Evolutionary conservation across 2,329 filamentous ascomycete genomes (phyloP).

Genomic region (Pyricularia grisea): DNA sequence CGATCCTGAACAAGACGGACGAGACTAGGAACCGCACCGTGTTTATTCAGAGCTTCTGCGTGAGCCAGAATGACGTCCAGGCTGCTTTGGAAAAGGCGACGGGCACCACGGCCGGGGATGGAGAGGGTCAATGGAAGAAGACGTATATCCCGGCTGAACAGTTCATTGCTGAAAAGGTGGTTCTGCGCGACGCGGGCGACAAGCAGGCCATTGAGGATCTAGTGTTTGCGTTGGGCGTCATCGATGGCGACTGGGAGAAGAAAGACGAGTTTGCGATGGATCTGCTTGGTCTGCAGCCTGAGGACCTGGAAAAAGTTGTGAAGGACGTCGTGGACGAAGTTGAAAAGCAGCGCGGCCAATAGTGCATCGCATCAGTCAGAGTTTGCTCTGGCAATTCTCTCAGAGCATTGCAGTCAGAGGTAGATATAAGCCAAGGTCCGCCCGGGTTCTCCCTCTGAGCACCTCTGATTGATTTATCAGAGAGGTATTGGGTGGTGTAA

Average conservation of each 20-base stretch:
- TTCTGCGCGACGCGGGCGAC: constrained; percentile 26
- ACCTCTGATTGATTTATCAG: neutral
- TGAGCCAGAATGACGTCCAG: constrained; percentile 25
- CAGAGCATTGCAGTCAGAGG: neutral
- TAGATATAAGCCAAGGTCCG: neutral
- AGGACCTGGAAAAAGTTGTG: constrained; percentile 33
- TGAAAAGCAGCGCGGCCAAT: neutral
- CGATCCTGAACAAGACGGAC: constrained; percentile 17
- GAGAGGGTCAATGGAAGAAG: neutral
- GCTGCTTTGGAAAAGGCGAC: constrained; percentile 22
- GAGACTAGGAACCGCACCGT: constrained; percentile 22
- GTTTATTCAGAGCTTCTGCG: constrained; percentile 31
- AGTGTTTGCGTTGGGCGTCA: constrained; percentile 37
- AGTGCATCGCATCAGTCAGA: neutral
- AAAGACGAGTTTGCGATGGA: constrained; percentile 36
- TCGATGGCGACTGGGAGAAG: constrained; percentile 38
- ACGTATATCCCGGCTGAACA: constrained; percentile 17
- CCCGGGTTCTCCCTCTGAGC: neutral
- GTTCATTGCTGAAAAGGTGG: constrained; percentile 28
- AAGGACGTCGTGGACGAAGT: constrained; percentile 17
- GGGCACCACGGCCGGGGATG: constrained; percentile 14
- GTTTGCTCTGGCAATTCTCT: neutral
- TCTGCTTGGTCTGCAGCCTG: constrained; percentile 33
- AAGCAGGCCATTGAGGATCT: constrained; percentile 31
- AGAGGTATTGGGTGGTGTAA: neutral